phyloP scores from a whole-genome alignment of 2,329 filamentous ascomycete genomes.

The Pseudocercospora macadamiae region DNA sequence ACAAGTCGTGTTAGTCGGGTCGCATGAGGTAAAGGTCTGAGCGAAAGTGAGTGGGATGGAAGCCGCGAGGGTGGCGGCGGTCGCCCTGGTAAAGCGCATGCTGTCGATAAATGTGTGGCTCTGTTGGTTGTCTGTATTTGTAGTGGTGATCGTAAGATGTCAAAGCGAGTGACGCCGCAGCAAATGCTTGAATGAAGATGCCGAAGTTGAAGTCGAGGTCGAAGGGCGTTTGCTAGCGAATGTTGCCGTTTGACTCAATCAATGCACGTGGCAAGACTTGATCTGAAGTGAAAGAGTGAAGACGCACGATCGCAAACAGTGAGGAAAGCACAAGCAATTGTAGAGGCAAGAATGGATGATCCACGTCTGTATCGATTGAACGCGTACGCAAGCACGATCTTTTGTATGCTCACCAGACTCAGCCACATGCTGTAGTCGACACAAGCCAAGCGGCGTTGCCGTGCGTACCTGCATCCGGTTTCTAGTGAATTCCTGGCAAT shows the following conservation, averaged over 20 bases:
- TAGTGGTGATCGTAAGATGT: not conserved
- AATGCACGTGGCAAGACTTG: constrained; percentile 1
- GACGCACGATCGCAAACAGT: not conserved
- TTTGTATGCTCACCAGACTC: constrained; percentile 3
- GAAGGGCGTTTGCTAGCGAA: not conserved
- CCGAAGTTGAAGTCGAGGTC: not conserved
- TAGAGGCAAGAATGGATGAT: not conserved
- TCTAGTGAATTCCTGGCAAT: not conserved
- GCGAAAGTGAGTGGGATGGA: constrained; percentile 58
- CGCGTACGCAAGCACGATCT: constrained; percentile 4
- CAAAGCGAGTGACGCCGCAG: not conserved
- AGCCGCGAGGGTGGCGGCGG: constrained; percentile 41
- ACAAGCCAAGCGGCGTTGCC: not conserved
- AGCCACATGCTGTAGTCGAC: not conserved
- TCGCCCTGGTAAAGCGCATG: constrained; percentile 38
- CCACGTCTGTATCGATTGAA: not conserved
- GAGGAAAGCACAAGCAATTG: constrained; percentile 6
- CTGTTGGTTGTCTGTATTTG: not conserved
- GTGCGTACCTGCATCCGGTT: constrained; percentile 2
- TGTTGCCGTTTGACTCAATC: not conserved
- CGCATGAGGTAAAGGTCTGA: constrained; percentile 77
- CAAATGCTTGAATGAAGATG: not conserved
- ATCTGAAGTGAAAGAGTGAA: not conserved
- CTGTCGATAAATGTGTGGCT: constrained; percentile 14
- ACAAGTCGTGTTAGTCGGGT: constrained; percentile 73